Evolutionary conservation across 352 stramenopile genomes (phyloP), one percentile per base, ranked within the genome.

Genomic region (Vaucheria bursata): DNA sequence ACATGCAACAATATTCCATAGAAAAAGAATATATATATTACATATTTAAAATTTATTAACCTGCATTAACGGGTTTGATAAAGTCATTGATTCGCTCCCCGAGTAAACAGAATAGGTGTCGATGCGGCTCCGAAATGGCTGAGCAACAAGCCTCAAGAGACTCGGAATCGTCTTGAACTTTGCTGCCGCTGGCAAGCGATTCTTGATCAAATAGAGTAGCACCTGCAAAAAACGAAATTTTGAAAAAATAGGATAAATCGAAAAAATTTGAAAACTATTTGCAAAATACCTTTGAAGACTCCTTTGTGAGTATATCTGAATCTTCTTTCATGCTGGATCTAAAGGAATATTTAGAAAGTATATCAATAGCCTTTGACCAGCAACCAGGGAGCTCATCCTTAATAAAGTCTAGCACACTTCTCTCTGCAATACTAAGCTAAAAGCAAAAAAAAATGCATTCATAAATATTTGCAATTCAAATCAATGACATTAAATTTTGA

Each of bases 261-360:
- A 25, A 18, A 59, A 59, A 59, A 25, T 59, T 59, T 25, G 25
- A 59, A 59, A 18, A 25, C 25, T 12, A 12, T 18, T 25, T 59
- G 12, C 45, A 12, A 59, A 59, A 25, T 59, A 59, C 45, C 45
- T 59, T 59, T 25, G 12, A 59, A 59, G 12, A 59, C 45, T 18
- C 12, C 12, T 25, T 25, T 12, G 45, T 18, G 45, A 12, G 25
- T 25, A 18, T 12, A 59, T 25, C 45, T 59, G 45, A 18, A 25
- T 25, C 45, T 12, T 25, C 25, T 59, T 25, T 12, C 45, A 25
- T 59, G 45, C 45, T 25, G 45, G 45, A 25, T 59, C 45, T 25
- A 59, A 79, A 36, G 32, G 65, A 71, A 71, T 80, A 80, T 36
- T 80, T 80, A 7, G 75, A 68, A 32, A 80, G 66, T 53, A 80